These are phyloP conservation scores for Leccinum ponderosum DNA, from an alignment of 1,284 basidiomycete genomes.

Conservation along the genomic window DNA sequence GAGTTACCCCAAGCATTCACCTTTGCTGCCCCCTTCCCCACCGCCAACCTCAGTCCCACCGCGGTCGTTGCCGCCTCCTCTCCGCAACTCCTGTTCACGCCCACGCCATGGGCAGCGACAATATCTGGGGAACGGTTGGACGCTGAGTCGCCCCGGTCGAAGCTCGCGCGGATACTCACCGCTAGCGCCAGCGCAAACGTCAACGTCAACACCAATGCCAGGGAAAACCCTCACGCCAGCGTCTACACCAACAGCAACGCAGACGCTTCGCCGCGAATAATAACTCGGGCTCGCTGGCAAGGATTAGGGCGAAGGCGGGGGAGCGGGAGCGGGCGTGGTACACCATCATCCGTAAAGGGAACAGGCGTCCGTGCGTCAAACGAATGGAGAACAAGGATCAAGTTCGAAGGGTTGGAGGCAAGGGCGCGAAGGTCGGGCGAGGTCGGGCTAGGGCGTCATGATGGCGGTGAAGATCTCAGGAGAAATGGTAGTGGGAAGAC, in stretches of 20 bases:
- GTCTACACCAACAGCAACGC: not conserved
- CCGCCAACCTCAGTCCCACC: not conserved
- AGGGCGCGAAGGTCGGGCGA: not conserved
- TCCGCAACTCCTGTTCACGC: not conserved
- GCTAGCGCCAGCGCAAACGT: not conserved
- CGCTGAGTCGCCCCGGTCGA: constrained; percentile 24
- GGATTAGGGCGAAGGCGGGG: not conserved
- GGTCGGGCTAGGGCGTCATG: not conserved
- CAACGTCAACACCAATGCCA: not conserved
- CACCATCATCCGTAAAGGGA: constrained; percentile 2
- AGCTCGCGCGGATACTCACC: constrained; percentile 16
- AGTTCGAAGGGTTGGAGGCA: constrained; percentile 5
- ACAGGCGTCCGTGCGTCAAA: constrained; percentile 1
- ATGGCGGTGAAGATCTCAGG: not conserved
- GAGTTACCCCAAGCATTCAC: constrained; percentile 3
- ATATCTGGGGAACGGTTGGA: not conserved
- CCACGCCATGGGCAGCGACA: not conserved
- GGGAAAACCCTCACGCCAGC: not conserved
- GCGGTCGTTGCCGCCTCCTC: not conserved
- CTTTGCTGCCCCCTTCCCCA: not conserved
- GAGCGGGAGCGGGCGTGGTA: not conserved
- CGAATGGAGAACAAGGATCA: constrained; percentile 2
- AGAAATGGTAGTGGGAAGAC: not conserved
- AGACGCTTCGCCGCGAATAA: not conserved
- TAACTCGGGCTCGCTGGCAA: not conserved